Percentiles rank a stretch among this genome's conserved stretches.
phyloP scores from a whole-genome alignment of 495 filamentous ascomycete species.

The Alectoria sarmentosa region DNA sequence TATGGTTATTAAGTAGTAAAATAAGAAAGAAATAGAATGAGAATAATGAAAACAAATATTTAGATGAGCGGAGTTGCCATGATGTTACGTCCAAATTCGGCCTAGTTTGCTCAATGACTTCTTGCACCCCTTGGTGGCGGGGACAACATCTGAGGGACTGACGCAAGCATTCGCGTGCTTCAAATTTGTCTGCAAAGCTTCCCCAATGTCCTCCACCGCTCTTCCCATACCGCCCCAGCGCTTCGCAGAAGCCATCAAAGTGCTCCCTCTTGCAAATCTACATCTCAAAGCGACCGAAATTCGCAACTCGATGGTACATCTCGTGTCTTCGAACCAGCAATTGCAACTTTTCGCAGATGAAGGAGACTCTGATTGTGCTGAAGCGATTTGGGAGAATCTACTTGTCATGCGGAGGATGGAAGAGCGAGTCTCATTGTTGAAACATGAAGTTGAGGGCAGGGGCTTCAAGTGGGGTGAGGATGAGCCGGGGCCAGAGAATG shows the following conservation, averaged over 20 bases:
- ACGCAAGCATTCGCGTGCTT: too few species aligned
- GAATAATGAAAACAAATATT: too few species aligned
- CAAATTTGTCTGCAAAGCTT: neutral
- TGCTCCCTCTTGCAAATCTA: constrained; percentile 62
- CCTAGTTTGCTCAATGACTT: too few species aligned
- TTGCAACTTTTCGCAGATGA: constrained; percentile 49
- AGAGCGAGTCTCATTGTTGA: constrained; percentile 60
- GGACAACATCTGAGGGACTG: too few species aligned
- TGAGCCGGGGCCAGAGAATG: constrained; percentile 28
- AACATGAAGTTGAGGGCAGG: constrained; percentile 65
- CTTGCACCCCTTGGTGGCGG: too few species aligned
- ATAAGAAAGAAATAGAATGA: too few species aligned
- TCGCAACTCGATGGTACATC: constrained; percentile 73
- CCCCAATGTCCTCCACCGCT: constrained; percentile 40
- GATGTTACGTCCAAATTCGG: too few species aligned
- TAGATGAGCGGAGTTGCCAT: too few species aligned
- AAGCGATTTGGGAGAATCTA: constrained; percentile 66
- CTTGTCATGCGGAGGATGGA: constrained; percentile 65
- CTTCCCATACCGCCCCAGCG: constrained; percentile 52
- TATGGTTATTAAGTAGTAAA: too few species aligned
- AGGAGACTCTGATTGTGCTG: constrained; percentile 57
- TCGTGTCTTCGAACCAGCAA: constrained; percentile 70
- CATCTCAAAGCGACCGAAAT: constrained; percentile 78
- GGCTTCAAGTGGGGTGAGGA: constrained; percentile 64
- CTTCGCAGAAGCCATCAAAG: constrained; percentile 66